Base-by-base conservation (phyloP, 306 rosid genomes). In the Cucurbita pepo region DNA sequence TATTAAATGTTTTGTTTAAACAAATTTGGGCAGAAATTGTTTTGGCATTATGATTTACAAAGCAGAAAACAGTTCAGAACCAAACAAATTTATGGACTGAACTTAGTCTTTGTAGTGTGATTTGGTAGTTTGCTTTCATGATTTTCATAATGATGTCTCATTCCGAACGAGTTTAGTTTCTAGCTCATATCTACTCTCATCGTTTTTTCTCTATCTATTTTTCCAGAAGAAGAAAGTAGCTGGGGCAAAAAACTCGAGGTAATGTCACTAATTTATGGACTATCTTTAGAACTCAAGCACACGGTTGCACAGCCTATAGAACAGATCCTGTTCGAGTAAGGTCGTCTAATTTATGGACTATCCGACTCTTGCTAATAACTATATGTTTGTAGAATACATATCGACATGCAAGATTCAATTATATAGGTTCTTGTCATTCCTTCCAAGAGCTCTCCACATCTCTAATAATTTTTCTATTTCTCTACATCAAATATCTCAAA, bases 191-290 rank as follows among this genome's bases (percentile, higher is more conserved):
- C 22, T 47, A 45, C 30, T 74, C 58, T 56, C 40, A 21, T 54
- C 34, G 3, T 47, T 11, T 43, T 45, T 14, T 22, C 6, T 43
- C n/a, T 22, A 54, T 43, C 44, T 71, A 4, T 58, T 36, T 51
- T 51, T 75, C 56, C 62, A 76, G 79, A 48, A 44, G 73, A 53
- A 34, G 50, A 50, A 61, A 15, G 72, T 37, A 10, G 55, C 47
- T 71, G 74, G 13, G 56, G 21, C 62, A 12, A 56, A 71, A 18
- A 63, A 16, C 7, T 71, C 79, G 5, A 71, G 69, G 38, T 62
- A 62, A 72, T 21, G 74, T 73, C 50, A 48, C 18, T n/a, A 8
- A 30, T 18, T 38, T 11, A 45, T 34, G 37, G 12, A 19, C 48
- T 44, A 54, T 30, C 34, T 30, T 30, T 30, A 30, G 34, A 30